A percentile compares a stretch with the other conserved stretches of the same genome.
These are phyloP conservation scores for Paramecium caudatum DNA, from an alignment of 73 alveolate genomes.

Conservation along the genomic window DNA sequence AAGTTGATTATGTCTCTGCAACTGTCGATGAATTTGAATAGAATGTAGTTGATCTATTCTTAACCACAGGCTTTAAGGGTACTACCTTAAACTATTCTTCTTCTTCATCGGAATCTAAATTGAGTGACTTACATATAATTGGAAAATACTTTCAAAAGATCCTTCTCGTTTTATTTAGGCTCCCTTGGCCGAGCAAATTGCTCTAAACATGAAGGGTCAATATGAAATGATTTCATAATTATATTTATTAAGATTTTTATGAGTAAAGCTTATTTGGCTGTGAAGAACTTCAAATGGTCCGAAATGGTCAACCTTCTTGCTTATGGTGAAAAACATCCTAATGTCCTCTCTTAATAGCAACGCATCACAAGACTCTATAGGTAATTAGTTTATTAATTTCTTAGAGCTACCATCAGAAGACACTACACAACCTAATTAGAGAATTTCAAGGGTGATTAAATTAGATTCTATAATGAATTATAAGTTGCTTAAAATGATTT, in stretches of 20 bases:
- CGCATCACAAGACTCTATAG: slow-evolving; percentile 74
- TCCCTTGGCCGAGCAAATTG: not conserved
- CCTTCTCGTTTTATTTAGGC: too few species aligned
- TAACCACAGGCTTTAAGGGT: too few species aligned
- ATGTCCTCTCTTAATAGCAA: slow-evolving; percentile 42
- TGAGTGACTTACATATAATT: too few species aligned
- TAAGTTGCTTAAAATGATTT: slow-evolving; percentile 57
- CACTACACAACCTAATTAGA: slow-evolving; percentile 57
- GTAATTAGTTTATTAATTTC: not conserved
- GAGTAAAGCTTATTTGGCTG: slow-evolving; percentile 75
- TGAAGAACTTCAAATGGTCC: slow-evolving; percentile 75
- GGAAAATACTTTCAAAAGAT: too few species aligned
- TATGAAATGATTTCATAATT: not conserved
- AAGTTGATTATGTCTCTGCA: not conserved
- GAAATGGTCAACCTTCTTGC: slow-evolving; percentile 71
- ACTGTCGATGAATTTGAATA: slow-evolving; percentile 9
- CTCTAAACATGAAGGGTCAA: slow-evolving; percentile 3
- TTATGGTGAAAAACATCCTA: slow-evolving; percentile 73
- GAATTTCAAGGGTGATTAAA: slow-evolving; percentile 46
- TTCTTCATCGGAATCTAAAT: too few species aligned
- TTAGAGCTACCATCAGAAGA: slow-evolving; percentile 75
- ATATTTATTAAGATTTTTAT: slow-evolving; percentile 54
- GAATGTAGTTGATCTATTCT: slow-evolving; percentile 26
- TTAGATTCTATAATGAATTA: slow-evolving; percentile 47
- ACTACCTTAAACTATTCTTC: too few species aligned